Base-by-base conservation (phyloP, 2,329 filamentous ascomycete species). In the Metarhizium sp. region DNA sequence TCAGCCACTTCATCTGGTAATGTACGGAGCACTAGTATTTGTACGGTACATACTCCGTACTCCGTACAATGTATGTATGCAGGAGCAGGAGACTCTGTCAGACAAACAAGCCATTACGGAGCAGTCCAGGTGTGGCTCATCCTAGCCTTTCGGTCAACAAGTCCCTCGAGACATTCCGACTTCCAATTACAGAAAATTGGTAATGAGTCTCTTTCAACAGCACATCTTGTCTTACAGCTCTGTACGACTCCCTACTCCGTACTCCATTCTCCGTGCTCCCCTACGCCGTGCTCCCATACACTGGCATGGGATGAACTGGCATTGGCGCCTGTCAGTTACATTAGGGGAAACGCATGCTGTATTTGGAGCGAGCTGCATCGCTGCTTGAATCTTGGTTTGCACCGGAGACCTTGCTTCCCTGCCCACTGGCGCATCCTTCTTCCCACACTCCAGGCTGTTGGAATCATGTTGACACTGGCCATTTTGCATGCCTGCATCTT, bases 71-170 rank as follows among this genome's bases (percentile, higher is more conserved):
- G n/a, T 6, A 2, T 18, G 25, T 29, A 51, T 30, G 42, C 45
- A 34, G 46, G 55, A 50, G 42, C 45, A 34, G 46, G 55, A 50
- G 45, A 30, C 45, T 49, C 36, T 38, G 32, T 38, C 30, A 29
- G 52, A 42, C 55, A 49, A 50, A 52, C 46, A 52, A 13, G 11
- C 55, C 49, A 55, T 50, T 7, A 34, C 32, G 32, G 32, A 34
- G 32, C 16, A 42, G 29, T 48, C 50, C 46, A 51, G 52, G 45
- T 51, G 45, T 54, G 48, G 55, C 13, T 49, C 25, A 53, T 20
- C 34, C 34, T 49, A 32, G 45, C 54, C 45, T 20, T 34, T 49
- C 55, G 50, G 55, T 53, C 55, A 56, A 56, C 16, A 36, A 36
- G 51, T 32, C 4, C 32, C 13, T 52, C 32, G 38, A 54, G 45